Evolutionary conservation across 805 yeast genomes (phyloP).

Genomic region (Wickerhamomyces ciferrii): DNA sequence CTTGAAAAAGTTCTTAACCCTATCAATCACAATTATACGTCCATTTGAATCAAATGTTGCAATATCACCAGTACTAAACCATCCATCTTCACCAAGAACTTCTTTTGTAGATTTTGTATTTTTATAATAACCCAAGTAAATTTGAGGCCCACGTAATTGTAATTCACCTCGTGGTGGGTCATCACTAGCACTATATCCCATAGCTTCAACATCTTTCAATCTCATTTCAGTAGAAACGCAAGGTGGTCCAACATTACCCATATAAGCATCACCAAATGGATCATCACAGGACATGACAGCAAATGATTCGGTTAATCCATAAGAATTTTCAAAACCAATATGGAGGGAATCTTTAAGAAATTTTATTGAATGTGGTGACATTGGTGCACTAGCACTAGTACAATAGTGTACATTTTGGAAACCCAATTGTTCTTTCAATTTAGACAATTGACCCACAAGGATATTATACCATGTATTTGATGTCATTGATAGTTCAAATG

Average conservation of each 20-base stretch:
- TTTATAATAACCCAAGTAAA: conserved; percentile 45
- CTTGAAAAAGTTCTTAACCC: conserved; percentile 67
- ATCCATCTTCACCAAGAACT: conserved; percentile 40
- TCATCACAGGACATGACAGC: conserved; percentile 43
- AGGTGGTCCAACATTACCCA: conserved; percentile 42
- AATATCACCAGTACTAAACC: conserved; percentile 59
- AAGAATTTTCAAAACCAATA: conserved; percentile 41
- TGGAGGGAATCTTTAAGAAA: conserved; percentile 49
- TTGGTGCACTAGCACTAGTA: conserved; percentile 56
- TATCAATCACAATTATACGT: conserved; percentile 42
- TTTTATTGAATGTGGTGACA: conserved; percentile 45
- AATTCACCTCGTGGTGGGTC: conserved; percentile 53
- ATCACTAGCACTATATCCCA: conserved; percentile 36
- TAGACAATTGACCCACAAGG: conserved; percentile 24
- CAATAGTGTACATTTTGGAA: conserved; percentile 28
- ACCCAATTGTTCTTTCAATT: conserved; percentile 35
- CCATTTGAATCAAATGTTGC: conserved; percentile 33
- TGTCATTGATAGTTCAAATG: conserved; percentile 13
- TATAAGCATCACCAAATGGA: conserved; percentile 27
- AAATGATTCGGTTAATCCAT: conserved; percentile 61
- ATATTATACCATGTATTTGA: conserved; percentile 1
- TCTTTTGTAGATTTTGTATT: conserved; percentile 43
- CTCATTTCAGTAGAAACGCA: conserved; percentile 47
- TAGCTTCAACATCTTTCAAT: conserved; percentile 46
- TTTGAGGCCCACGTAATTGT: conserved; percentile 50